Base-by-base conservation (phyloP, 2,329 filamentous ascomycete genomes). In the Penicillium sp. region DNA sequence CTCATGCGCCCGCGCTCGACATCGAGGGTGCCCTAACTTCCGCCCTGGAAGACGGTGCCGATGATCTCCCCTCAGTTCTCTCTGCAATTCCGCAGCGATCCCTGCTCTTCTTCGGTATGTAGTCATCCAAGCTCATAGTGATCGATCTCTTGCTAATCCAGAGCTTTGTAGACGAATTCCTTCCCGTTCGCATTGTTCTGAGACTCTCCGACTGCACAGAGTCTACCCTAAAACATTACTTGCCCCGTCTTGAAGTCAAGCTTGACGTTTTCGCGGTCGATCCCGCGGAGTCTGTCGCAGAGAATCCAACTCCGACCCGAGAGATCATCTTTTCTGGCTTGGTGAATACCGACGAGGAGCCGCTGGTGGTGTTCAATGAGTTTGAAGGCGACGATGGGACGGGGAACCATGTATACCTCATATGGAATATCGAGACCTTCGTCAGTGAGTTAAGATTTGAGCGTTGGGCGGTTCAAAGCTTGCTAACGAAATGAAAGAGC, bases 51-150 rank as follows among this genome's bases (percentile, higher is more conserved):
- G 64, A 65, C 9, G 67, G 69, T 46, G 70, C 75, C 42, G 76
- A 76, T 36, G 72, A 75, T 46, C 62, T 69, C 28, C 65, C 70
- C 7, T 74, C 74, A 3, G 71, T 77, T 25, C 63, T 81, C 18
- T 74, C 79, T 2, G 75, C 73, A 41, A 72, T 82, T 45, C 67
- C 72, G 18, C 79, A 82, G 57, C 74, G 81, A 54, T 72, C 76
- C 27, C 67, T 79, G 16, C 64, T 83, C 13, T 77, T 82, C 25
- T 80, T 81, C 57, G 80, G 80, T 76, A 68, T 42, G 69, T 47
- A 35, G 11, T 39, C 20, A 44, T 27, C 25, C 28, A 20, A 20
- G 1, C 47, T 44, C 52, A 50, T 56, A 54, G 57, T 64, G 63
- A 53, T 65, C 60, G 76, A 73, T 79, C 76, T 76, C 77, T 81